A percentile compares a stretch with the other conserved stretches of the same genome.
Conservation (phyloP, 2,329 filamentous ascomycete species). For the Arthrobotrys megalospora region DNA sequence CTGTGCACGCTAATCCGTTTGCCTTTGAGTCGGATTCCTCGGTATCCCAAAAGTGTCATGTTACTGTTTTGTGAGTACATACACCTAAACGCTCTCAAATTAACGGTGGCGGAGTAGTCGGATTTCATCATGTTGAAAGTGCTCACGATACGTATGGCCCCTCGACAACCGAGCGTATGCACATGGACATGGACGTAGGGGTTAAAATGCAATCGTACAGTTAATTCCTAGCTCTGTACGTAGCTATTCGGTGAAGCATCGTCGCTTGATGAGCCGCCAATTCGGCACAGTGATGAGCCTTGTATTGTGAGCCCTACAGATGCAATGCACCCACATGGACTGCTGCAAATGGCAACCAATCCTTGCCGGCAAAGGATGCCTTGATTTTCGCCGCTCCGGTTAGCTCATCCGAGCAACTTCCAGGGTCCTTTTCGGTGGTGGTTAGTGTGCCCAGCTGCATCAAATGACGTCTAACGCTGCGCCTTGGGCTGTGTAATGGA, state of each 20-base stretch:
- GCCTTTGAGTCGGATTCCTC: slow-evolving; percentile 7
- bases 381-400: slow-evolving; percentile 26
- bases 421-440: not conserved
- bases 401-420: slow-evolving; percentile 27
- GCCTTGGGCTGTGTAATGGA: slow-evolving; percentile 6
- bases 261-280: slow-evolving; percentile 8
- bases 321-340: not conserved
- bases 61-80: too few relatives aligned
- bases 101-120: slow-evolving; percentile 9
- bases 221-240: too few relatives aligned
- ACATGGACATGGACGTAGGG: not conserved
- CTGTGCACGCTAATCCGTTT: slow-evolving; percentile 5
- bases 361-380: not conserved
- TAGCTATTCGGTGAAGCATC: too few relatives aligned
- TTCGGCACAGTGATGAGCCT: slow-evolving; percentile 1
- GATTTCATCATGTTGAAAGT: not conserved
- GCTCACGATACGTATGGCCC: not conserved
- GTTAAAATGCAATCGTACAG: too few relatives aligned
- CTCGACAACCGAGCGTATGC: not conserved
- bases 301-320: slow-evolving; percentile 6
- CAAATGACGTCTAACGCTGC: slow-evolving; percentile 35
- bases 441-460: not conserved
- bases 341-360: slow-evolving; percentile 4
- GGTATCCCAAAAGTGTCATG: slow-evolving; percentile 7
- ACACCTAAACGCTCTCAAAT: not conserved